Base-by-base conservation (phyloP, 2,329 filamentous ascomycete species). In the Rutstroemia sp. region DNA sequence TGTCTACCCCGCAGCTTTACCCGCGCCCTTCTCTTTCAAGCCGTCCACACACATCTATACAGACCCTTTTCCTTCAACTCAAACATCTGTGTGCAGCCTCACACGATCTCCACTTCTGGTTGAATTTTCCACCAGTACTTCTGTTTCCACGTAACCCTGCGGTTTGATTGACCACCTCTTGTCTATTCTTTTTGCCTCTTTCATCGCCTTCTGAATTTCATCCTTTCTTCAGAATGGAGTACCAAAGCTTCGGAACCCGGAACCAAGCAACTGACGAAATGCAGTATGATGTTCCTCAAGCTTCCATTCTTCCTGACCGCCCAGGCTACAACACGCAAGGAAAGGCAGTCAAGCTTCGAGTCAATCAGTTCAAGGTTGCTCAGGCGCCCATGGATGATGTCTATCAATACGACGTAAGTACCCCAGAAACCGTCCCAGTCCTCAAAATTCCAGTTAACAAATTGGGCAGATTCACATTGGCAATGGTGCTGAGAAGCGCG, bases 341-440 rank as follows among this genome's bases (percentile, higher is more conserved):
- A 1, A 80, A 78, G 59, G 67, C 74, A 0, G 76, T 84, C 19
- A 66, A 71, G 0, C 64, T 89, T 1, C 70, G 68, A 0, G 73
- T 95, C 39, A 97, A 97, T 68, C 84, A 89, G 10, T 95, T 86
- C 71, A 78, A 83, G 0, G 84, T 96, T 54, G 72, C 69, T 0
- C 72, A 75, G 9, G 82, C 84, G 55, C 83, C 83, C 0, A 76
- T 70, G 2, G 78, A 76, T 12, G 79, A 81, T 0, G 81, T 96
- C 21, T 84, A 84, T 60, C 92, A 96, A 68, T 97, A 92, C 64
- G 90, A 96, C 73, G 88, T 92, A 73, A 78, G 87, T 79, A 51
- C 41, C 34, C 34, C 39, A 42, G 17, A 8, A 27, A 10, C 8
- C 12, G 46, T 17, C 48, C 27, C 9, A 23, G n/a, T 12, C 25